These are phyloP conservation scores for Pueraria montana DNA, from an alignment of 306 rosid genomes.

Conservation along the genomic window DNA sequence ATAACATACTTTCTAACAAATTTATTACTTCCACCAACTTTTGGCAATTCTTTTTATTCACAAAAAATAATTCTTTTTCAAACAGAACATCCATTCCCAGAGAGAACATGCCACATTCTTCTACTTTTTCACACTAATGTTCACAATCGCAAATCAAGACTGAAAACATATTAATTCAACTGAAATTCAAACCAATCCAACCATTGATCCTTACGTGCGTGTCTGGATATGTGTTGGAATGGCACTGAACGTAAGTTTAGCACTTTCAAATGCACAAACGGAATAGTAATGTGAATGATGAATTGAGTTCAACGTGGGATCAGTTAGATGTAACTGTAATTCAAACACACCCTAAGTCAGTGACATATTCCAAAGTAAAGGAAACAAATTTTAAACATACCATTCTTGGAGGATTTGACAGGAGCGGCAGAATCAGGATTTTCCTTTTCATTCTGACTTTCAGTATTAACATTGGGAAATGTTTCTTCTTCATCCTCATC, in stretches of 20 bases:
- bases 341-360: too few relatives aligned
- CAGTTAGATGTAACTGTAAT: too few relatives aligned
- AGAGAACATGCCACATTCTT: background rate
- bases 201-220: background rate
- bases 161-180: background rate
- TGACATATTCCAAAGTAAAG: background rate
- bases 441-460: conserved; percentile 73
- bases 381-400: conserved; percentile 19
- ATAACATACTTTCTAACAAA: background rate
- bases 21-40: background rate
- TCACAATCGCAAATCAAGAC: background rate
- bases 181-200: background rate
- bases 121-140: background rate
- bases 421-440: conserved; percentile 32
- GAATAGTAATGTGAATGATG: too few relatives aligned
- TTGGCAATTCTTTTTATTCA: background rate
- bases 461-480: conserved; percentile 54
- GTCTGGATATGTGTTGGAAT: too few relatives aligned
- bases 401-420: conserved; percentile 47
- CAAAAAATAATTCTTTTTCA: background rate
- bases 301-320: too few relatives aligned
- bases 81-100: background rate
- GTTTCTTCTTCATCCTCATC: conserved; percentile 74
- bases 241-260: too few relatives aligned
- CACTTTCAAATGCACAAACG: too few relatives aligned